A percentile compares a stretch with the other conserved stretches of the same genome.
Conservation (phyloP, 495 filamentous ascomycete genomes). For the Hypomontagnella monticulosa region DNA sequence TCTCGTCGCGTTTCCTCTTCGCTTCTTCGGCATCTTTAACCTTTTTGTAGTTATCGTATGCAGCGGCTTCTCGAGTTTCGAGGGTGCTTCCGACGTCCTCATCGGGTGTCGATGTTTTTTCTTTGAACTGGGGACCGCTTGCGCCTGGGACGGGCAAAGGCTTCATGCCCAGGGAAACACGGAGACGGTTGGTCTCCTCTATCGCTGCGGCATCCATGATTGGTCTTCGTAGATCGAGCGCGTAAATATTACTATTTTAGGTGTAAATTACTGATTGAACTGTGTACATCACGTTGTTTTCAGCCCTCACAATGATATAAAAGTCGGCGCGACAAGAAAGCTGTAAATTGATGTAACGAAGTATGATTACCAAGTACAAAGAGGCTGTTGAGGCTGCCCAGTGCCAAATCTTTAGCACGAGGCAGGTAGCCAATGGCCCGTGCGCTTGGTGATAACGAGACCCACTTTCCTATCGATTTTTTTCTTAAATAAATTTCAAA, state of each 20-base stretch:
- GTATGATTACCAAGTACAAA: too few relatives aligned
- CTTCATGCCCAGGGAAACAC: slow-evolving; percentile 86
- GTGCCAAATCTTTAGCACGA: too few relatives aligned
- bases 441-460: slow-evolving; percentile 1
- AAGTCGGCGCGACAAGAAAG: neutral
- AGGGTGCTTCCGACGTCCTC: slow-evolving; percentile 78
- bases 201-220: slow-evolving; percentile 87
- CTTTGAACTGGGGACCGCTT: slow-evolving; percentile 52
- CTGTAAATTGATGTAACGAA: too few relatives aligned
- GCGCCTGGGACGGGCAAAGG: slow-evolving; percentile 84
- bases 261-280: neutral
- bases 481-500: slow-evolving; percentile 38
- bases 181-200: slow-evolving; percentile 94
- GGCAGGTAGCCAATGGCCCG: slow-evolving; percentile 6
- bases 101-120: slow-evolving; percentile 44
- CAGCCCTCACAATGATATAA: neutral
- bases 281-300: neutral
- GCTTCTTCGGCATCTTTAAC: slow-evolving; percentile 64
- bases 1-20: slow-evolving; percentile 80
- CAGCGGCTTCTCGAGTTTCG: slow-evolving; percentile 79
- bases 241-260: neutral
- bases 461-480: slow-evolving; percentile 25
- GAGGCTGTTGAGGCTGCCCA: too few relatives aligned
- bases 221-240: neutral
- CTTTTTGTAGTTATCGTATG: slow-evolving; percentile 70